A percentile compares a stretch with the other conserved stretches of the same genome.
These are phyloP conservation scores for Cladophialophora bantiana DNA, from an alignment of 2,329 filamentous ascomycete genomes.

Conservation along the genomic window DNA sequence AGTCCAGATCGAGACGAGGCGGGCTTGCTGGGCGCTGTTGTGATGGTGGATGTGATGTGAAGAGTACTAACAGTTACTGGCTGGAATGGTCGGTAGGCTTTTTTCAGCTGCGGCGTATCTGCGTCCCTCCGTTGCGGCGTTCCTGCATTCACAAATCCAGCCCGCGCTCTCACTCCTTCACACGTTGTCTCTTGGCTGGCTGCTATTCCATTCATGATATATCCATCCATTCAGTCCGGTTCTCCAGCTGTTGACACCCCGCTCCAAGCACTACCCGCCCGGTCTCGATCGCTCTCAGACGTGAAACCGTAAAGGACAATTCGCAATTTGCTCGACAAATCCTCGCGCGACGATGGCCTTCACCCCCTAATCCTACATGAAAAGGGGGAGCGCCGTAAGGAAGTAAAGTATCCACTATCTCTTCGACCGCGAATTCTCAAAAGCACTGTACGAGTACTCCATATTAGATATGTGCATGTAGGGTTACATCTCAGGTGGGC, in stretches of 20 bases:
- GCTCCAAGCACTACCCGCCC: neutral
- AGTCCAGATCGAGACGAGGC: neutral
- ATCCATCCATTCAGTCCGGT: neutral
- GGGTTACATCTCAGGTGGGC: no score
- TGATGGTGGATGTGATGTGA: constrained; percentile 6
- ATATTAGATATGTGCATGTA: no score
- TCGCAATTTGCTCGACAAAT: neutral
- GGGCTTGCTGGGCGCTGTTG: neutral
- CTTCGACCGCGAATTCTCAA: neutral
- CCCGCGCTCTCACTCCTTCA: neutral
- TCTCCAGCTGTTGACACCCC: neutral
- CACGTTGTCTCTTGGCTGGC: neutral
- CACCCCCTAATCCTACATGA: neutral
- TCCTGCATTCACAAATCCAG: no score
- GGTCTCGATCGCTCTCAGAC: neutral
- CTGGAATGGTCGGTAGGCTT: no score
- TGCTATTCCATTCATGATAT: neutral
- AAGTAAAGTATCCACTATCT: neutral
- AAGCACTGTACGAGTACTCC: neutral
- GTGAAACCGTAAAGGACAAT: neutral
- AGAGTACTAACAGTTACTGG: neutral
- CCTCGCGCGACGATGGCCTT: neutral
- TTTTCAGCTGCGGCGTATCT: no score
- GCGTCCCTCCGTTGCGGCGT: no score
- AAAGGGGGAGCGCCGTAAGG: neutral